Conservation (phyloP, 805 yeast genomes). For the Lipomyces sp. region DNA sequence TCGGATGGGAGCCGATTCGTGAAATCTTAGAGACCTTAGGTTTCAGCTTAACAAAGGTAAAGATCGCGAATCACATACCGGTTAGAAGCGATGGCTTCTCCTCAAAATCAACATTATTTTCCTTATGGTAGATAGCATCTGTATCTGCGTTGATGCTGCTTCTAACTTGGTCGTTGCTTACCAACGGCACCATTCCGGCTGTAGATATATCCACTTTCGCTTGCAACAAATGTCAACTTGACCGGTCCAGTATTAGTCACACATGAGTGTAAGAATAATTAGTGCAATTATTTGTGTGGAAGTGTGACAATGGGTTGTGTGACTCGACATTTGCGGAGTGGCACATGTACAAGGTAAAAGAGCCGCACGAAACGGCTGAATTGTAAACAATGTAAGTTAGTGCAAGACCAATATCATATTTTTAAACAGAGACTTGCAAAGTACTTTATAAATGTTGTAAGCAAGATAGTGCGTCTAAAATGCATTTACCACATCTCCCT, state of each 20-base stretch:
- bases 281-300: too few species aligned
- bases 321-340: too few species aligned
- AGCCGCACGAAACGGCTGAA: too few species aligned
- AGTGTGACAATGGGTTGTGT: too few species aligned
- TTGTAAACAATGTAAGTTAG: too few species aligned
- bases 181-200: background rate
- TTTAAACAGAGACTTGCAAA: background rate
- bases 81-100: background rate
- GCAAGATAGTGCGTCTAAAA: background rate
- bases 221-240: background rate
- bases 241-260: background rate
- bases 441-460: background rate
- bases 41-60: background rate
- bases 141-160: background rate
- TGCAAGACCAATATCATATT: too few species aligned
- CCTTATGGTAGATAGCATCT: background rate
- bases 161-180: background rate
- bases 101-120: background rate
- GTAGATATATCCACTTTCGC: background rate
- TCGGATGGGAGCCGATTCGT: conserved; percentile 29
- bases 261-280: too few species aligned
- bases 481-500: background rate
- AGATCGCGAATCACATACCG: background rate
- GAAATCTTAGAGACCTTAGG: conserved; percentile 7
- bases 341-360: too few species aligned